Evolutionary conservation across 2,329 filamentous ascomycete species (phyloP), one percentile per base, ranked within the genome.

Genomic region (Hymenoscyphus salicellus): DNA sequence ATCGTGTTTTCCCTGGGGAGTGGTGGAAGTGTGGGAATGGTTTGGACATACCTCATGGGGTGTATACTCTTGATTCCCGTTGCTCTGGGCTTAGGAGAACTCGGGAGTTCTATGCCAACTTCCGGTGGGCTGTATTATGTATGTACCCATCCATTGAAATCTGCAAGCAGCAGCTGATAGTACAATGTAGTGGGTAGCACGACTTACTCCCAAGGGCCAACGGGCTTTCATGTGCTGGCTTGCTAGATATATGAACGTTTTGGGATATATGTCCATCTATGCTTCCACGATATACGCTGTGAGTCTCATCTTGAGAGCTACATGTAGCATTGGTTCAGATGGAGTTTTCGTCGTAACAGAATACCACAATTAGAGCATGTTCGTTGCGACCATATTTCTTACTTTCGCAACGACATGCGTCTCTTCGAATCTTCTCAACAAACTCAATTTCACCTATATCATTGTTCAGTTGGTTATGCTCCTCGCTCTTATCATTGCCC

Each of bases 141-240:
- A 43, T 64, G 70, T 63, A 41, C 10, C 41, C 5, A 16, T 5
- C 20, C 23, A 43, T 17, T 23, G 1, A 2, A 1, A 52, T 14
- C 26, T 52, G 10, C 8, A 5, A 11, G 46, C 10, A 8, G 23
- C 30, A 56, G 5, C 55, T 58, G 58, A 43, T 17, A 5, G 8
- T 5, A 5, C 2, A 28, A 30, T 28, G 26, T 59, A 74, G 72
- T 75, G 74, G 74, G 74, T 75, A 55, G 74, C 74, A 63, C 67
- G 68, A 28, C 65, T 75, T 23, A 74, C 74, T 6, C 73, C 74
- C n/a, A 58, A 66, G 2, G 58, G 64, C 23, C 68, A 73, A 52
- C 68, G 74, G 59, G 72, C 73, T 3, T 73, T 75, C 46, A 74
- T 75, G 72, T 75, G 73, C 58, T 75, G 74, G 74, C 70, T 75